Conservation (phyloP, 805 yeast species). For the Lipomyces japonicus region DNA sequence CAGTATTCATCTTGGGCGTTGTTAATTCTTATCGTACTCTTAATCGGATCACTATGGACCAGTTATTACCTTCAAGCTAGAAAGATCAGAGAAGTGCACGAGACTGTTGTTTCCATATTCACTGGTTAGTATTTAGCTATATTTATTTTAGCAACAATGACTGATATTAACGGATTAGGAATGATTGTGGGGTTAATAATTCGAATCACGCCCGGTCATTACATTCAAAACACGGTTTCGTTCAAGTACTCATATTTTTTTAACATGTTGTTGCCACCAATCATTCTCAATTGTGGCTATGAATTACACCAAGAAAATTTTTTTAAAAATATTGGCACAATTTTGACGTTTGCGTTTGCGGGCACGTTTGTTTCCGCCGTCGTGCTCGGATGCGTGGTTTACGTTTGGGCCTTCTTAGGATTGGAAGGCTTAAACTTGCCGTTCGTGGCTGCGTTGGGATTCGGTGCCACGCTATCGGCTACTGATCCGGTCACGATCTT, state of each 20-base stretch:
- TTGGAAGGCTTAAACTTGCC: slow-evolving; percentile 83
- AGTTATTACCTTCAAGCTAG: slow-evolving; percentile 88
- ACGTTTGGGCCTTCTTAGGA: slow-evolving; percentile 87
- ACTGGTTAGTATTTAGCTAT: slow-evolving; percentile 67
- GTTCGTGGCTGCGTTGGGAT: slow-evolving; percentile 94
- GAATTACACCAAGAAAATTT: slow-evolving; percentile 95
- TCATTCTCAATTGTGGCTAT: slow-evolving; percentile 92
- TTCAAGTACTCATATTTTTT: slow-evolving; percentile 93
- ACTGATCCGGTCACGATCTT: slow-evolving; percentile 97
- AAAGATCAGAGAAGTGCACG: slow-evolving; percentile 93
- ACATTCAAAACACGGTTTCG: slow-evolving; percentile 93
- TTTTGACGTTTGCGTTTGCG: slow-evolving; percentile 90
- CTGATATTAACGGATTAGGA: slow-evolving; percentile 6
- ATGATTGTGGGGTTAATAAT: slow-evolving; percentile 80
- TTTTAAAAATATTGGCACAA: slow-evolving; percentile 85
- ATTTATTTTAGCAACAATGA: background rate
- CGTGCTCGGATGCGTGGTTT: slow-evolving; percentile 65
- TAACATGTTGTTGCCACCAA: slow-evolving; percentile 91
- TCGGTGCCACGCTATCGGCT: slow-evolving; percentile 96
- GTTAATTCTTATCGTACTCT: slow-evolving; percentile 72
- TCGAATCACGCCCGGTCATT: slow-evolving; percentile 90
- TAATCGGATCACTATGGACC: slow-evolving; percentile 91
- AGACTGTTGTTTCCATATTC: slow-evolving; percentile 91
- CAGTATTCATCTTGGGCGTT: slow-evolving; percentile 97
- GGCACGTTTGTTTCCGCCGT: slow-evolving; percentile 92